These are phyloP conservation scores for Fusarium globosum DNA, from an alignment of 2,329 filamentous ascomycete species.

Conservation along the genomic window DNA sequence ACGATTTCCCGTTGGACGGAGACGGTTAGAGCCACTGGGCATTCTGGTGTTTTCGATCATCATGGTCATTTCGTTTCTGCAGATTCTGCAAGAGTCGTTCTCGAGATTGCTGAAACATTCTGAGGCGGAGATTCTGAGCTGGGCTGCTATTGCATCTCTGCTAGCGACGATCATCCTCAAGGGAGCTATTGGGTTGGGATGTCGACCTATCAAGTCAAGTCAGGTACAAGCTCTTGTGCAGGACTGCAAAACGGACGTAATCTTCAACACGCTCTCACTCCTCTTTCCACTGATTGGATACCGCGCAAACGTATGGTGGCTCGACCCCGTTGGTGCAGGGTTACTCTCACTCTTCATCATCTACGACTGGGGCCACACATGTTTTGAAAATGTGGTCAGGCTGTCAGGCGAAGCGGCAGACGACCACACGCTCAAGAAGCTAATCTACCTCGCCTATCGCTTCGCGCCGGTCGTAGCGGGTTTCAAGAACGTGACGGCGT, in stretches of 20 bases:
- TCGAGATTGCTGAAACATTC: constrained; percentile 70
- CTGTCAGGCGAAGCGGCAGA: constrained; percentile 49
- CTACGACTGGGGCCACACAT: constrained; percentile 73
- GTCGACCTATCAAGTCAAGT: constrained; percentile 82
- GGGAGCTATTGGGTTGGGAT: constrained; percentile 84
- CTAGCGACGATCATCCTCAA: constrained; percentile 81
- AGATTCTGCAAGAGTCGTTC: constrained; percentile 77
- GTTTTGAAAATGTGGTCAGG: constrained; percentile 46
- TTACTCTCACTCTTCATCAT: constrained; percentile 75
- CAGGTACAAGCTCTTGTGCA: constrained; percentile 77
- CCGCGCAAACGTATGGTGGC: constrained; percentile 71
- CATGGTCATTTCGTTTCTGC: constrained; percentile 84
- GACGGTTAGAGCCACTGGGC: constrained; percentile 77
- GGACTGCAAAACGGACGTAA: constrained; percentile 72
- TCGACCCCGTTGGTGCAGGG: constrained; percentile 71
- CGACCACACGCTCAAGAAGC: constrained; percentile 46
- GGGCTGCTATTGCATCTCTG: constrained; percentile 61
- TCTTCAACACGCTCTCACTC: constrained; percentile 89
- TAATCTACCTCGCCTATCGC: constrained; percentile 49
- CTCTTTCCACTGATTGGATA: constrained; percentile 81
- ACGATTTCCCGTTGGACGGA: constrained; percentile 77
- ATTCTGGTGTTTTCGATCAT: constrained; percentile 83
- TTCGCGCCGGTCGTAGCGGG: constrained; percentile 48
- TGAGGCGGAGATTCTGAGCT: constrained; percentile 50
- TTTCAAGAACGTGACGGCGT: constrained; percentile 50